Conservation (phyloP, 306 rosid genomes). For the Trifolium repens region DNA sequence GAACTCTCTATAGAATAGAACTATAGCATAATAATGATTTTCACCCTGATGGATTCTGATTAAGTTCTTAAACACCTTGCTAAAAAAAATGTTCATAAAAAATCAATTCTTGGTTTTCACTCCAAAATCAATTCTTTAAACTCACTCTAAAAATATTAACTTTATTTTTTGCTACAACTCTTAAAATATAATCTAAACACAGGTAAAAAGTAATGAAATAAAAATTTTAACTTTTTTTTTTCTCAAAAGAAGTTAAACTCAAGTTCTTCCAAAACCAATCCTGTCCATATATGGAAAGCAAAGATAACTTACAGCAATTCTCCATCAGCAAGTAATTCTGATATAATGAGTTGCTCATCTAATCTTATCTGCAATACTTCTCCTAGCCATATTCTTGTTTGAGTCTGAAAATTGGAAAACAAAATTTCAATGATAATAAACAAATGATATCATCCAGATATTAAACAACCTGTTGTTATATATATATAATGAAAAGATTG, state of each 20-base stretch:
- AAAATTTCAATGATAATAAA: neutral
- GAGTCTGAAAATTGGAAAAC: conserved; percentile 53
- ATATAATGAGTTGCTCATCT: conserved; percentile 45
- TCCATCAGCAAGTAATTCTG: conserved; percentile 63
- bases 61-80: neutral
- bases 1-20: too few species aligned
- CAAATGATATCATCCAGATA: neutral
- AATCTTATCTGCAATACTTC: conserved; percentile 61
- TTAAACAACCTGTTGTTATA: too few species aligned
- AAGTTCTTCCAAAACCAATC: neutral
- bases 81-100: too few species aligned
- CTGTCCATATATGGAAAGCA: neutral
- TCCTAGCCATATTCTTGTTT: conserved; percentile 64
- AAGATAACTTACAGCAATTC: conserved; percentile 53
- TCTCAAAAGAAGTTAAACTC: neutral
- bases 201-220: neutral
- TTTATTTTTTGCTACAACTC: too few species aligned
- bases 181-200: neutral
- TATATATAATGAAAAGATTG: neutral
- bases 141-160: neutral
- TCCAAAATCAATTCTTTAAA: conserved; percentile 2
- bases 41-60: neutral
- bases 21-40: neutral
- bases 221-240: neutral
- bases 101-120: neutral